These are phyloP conservation scores for Strigomonas culicis DNA, from an alignment of 208 protist genomes.

Conservation along the genomic window DNA sequence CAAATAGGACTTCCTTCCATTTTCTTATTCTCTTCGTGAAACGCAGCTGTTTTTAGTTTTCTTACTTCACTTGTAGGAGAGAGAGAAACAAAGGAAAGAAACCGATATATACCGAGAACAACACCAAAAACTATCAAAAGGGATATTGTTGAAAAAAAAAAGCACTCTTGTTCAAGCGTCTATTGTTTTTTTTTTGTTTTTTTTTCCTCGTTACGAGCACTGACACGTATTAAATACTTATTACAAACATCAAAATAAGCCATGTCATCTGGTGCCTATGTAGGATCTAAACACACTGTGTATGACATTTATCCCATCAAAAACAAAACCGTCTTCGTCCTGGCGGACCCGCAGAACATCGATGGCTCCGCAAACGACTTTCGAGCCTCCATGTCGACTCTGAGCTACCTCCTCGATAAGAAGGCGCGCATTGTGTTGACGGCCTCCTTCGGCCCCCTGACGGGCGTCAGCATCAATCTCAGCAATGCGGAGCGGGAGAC, in stretches of 20 bases:
- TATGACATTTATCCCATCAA: constrained; percentile 66
- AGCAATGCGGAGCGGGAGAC: constrained; percentile 38
- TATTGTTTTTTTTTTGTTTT: too few species aligned
- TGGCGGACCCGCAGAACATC: constrained; percentile 71
- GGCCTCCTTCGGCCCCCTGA: constrained; percentile 51
- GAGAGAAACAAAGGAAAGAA: too few species aligned
- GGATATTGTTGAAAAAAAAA: too few species aligned
- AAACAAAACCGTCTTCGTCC: constrained; percentile 63
- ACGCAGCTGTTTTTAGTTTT: too few species aligned
- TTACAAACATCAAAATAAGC: neutral
- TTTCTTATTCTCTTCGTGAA: too few species aligned
- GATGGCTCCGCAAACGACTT: constrained; percentile 37
- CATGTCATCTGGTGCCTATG: constrained; percentile 39
- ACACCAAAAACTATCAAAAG: too few species aligned
- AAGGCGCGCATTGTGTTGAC: constrained; percentile 49
- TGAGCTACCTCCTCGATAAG: constrained; percentile 54
- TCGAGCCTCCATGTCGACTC: constrained; percentile 53
- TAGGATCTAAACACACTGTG: constrained; percentile 69
- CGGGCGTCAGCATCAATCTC: constrained; percentile 44
- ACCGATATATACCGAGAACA: too few species aligned
- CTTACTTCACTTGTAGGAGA: too few species aligned
- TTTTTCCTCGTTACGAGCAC: neutral
- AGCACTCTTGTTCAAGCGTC: too few species aligned
- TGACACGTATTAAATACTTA: neutral
- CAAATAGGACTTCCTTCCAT: too few species aligned